Evolutionary conservation across 1,139 yeast species (phyloP), one percentile per base, ranked within the genome.

Genomic region (Suhomyces wounanorum): DNA sequence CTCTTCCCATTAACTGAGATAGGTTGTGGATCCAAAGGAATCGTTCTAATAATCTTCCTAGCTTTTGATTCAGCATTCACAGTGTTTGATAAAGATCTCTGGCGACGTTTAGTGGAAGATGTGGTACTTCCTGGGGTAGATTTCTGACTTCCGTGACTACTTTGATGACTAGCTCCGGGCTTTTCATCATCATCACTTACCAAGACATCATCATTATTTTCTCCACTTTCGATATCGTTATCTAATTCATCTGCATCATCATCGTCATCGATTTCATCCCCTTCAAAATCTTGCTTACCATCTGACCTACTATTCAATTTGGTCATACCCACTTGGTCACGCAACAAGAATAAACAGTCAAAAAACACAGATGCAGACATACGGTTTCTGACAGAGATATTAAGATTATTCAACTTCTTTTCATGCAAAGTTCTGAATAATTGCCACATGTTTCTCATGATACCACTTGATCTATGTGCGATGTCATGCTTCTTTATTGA

Each of bases 401-500:
- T 65, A 43, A 75, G 64, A 23, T 60, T 61, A 26, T 71, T 67
- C 53, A 63, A 47, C 40, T 72, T 67, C 61, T 75, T 75, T 48
- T 78, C 79, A 53, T 81, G 78, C 51, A 85, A 68, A 1, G 82
- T 75, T 50, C 84, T 81, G 67, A 88, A 88, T 54, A 91, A 77
- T 56, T 87, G 90, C 99, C 99, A 94, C 77, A 90, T 85, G 61
- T 91, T 91, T 59, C 89, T 82, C 94, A 94, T 89, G 52, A 94
- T 90, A 17, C 96, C 97, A 49, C 96, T 86, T 0, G 96, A 89
- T 56, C 98, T 79, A 67, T 88, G 89, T 1, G 97, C 91, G 78
- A 94, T 85, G 64, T 94, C 99, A 66, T 92, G 95, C 61, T 89
- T 89, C 59, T 90, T 74, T 40, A 92, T 87, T 0, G 97, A 89